Percentiles rank a stretch among this genome's conserved stretches.
Evolutionary conservation across 2,329 filamentous ascomycete genomes (phyloP).

Genomic region (Epichloe sp.): DNA sequence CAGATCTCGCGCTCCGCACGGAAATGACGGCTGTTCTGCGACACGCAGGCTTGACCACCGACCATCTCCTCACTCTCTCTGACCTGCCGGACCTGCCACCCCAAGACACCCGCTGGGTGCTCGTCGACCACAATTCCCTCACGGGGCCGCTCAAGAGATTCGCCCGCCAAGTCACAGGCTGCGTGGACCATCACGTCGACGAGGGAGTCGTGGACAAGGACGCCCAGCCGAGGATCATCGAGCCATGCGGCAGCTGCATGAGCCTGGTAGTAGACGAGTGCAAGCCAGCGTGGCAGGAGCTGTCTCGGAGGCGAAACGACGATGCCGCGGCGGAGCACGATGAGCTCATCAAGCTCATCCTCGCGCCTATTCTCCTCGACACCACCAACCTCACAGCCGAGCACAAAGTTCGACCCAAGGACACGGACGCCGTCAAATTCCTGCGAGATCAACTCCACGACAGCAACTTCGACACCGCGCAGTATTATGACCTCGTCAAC

Average conservation of each 20-base stretch:
- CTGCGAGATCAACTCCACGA: slow-evolving; percentile 37
- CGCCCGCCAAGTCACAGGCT: slow-evolving; percentile 41
- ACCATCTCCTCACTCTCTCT: slow-evolving; percentile 50
- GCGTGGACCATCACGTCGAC: slow-evolving; percentile 70
- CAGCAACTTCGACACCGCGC: slow-evolving; percentile 34
- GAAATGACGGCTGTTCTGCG: slow-evolving; percentile 56
- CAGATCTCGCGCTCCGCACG: slow-evolving; percentile 57
- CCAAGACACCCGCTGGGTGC: slow-evolving; percentile 51
- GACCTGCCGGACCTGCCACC: slow-evolving; percentile 36
- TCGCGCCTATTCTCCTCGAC: slow-evolving; percentile 63
- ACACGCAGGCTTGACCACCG: slow-evolving; percentile 42
- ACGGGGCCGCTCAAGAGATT: slow-evolving; percentile 48
- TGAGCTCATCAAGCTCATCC: slow-evolving; percentile 51
- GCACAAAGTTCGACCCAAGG: slow-evolving; percentile 52
- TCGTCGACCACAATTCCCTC: slow-evolving; percentile 70
- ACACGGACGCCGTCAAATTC: slow-evolving; percentile 43
- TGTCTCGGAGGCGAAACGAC: slow-evolving; percentile 15
- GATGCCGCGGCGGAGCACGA: slow-evolving; percentile 25
- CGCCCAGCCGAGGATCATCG: slow-evolving; percentile 45
- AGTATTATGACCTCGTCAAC: slow-evolving; percentile 47
- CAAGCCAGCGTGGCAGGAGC: slow-evolving; percentile 41
- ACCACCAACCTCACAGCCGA: slow-evolving; percentile 50
- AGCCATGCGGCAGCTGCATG: slow-evolving; percentile 58
- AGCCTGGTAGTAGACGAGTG: slow-evolving; percentile 54
- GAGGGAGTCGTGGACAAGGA: slow-evolving; percentile 40